Evolutionary conservation across 2,329 filamentous ascomycete genomes (phyloP), one percentile per base, ranked within the genome.

Genomic region (Lasiodiplodia gonubiensis): DNA sequence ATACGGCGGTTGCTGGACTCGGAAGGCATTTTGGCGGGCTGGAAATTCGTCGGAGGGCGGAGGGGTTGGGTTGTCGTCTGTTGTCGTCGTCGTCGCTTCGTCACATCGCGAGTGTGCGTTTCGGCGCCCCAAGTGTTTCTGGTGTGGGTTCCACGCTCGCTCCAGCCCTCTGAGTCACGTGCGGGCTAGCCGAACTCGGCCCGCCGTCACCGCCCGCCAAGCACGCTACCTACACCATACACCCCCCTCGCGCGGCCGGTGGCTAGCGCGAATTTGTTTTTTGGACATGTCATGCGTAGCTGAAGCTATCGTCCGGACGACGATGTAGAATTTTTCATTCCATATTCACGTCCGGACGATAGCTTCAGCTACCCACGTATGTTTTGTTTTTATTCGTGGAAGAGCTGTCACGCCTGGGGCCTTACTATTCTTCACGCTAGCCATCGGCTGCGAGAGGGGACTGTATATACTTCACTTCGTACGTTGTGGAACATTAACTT

Each of bases 1-100:
- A 92, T 85, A 94, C 92, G 86, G 91, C 92, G 89, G 89, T 94
- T 91, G 85, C 91, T 91, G 81, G 90, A 86, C 89, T 92, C 91
- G 81, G 91, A 90, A 91, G 90, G 88, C 92, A 95, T 95, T 83
- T 88, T 93, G 90, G 85, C 84, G 81, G 77, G 73, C 82, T 77
- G 81, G 30, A 33, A 21, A n/a, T 33, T 18, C 10, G 52, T n/a
- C 18, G 46, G 6, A 23, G 54, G 48, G 65, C 16, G 11, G 65
- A 14, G 65, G 53, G 57, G 39, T 35, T 54, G 42, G 14, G 49
- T 52, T 39, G 55, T 52, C 23, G 35, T 54, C 48, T 39, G 55
- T 52, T 16, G 35, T 54, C 48, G 66, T 67, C 57, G 66, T 67
- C 66, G 66, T 67, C 65, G 49, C 55, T 57, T 67, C 57, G 66